Percentiles rank a stretch among this genome's conserved stretches.
Evolutionary conservation across 176 grass and related monocot species (phyloP).

Genomic region (Bolboschoenus planiculmis): DNA sequence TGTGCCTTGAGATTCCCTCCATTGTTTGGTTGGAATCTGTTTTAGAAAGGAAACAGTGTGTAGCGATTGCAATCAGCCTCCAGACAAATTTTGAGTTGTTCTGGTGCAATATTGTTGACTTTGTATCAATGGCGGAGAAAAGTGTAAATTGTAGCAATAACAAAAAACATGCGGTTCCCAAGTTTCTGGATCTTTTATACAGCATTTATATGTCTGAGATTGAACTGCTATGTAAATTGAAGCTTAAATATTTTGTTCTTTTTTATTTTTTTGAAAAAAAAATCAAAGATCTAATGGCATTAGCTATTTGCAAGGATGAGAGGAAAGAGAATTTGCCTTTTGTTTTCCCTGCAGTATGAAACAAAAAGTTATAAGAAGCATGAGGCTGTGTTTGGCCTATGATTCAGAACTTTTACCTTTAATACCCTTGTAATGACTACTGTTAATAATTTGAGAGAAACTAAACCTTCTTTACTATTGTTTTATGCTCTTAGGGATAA

Average conservation of each 20-base stretch:
- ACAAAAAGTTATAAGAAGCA: no score
- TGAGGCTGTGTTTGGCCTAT: no score
- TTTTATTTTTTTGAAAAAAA: neutral
- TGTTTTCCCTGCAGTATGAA: no score
- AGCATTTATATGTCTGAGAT: neutral
- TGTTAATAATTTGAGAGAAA: slow-evolving; percentile 1
- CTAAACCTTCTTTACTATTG: neutral
- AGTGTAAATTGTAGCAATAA: neutral
- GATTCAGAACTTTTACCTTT: no score
- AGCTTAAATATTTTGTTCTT: neutral
- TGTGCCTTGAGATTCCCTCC: neutral
- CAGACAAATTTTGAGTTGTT: neutral
- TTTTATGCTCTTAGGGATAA: slow-evolving; percentile 50
- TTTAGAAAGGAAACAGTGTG: neutral
- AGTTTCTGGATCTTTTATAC: neutral
- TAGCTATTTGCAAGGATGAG: neutral
- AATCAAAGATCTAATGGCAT: neutral
- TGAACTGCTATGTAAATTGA: neutral
- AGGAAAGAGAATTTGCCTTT: neutral
- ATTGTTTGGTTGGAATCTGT: neutral
- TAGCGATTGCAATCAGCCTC: neutral
- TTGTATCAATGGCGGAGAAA: neutral
- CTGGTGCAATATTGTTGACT: neutral
- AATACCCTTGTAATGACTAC: neutral
- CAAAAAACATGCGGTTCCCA: neutral